A percentile compares a stretch with the other conserved stretches of the same genome.
Conservation (phyloP, 805 yeast species). For the Metschnikowia lachancei region DNA sequence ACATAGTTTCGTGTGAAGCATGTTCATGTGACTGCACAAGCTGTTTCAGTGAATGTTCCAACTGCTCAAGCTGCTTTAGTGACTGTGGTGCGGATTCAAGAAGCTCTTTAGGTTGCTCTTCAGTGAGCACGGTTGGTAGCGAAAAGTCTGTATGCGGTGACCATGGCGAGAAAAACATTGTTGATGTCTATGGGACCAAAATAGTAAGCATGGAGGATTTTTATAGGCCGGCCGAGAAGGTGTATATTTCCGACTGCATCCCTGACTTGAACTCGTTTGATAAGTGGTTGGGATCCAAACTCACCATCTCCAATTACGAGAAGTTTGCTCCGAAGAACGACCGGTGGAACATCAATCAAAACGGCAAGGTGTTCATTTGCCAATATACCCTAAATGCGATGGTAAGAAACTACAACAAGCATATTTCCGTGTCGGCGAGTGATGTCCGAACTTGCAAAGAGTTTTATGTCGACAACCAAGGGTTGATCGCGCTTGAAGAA, state of each 20-base stretch:
- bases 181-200: slow-evolving; percentile 14
- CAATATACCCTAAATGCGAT: slow-evolving; percentile 10
- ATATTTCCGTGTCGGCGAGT: not conserved
- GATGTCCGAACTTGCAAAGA: slow-evolving; percentile 13
- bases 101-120: no score
- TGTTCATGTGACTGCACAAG: slow-evolving; percentile 6
- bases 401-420: slow-evolving; percentile 11
- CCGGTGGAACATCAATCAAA: slow-evolving; percentile 7
- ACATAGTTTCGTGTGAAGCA: slow-evolving; percentile 3
- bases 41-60: slow-evolving; percentile 8
- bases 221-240: slow-evolving; percentile 30
- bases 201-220: slow-evolving; percentile 16
- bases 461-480: slow-evolving; percentile 16
- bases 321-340: slow-evolving; percentile 13
- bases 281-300: slow-evolving; percentile 28
- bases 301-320: slow-evolving; percentile 17
- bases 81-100: no score
- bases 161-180: not conserved
- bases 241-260: slow-evolving; percentile 37
- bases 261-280: slow-evolving; percentile 40
- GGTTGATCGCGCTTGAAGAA: slow-evolving; percentile 14
- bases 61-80: no score
- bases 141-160: not conserved
- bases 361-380: slow-evolving; percentile 16
- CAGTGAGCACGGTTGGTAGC: no score